Percentiles rank a stretch among this genome's conserved stretches.
Conservation (phyloP, 495 filamentous ascomycete species). For the Corynascus novoguineensis region DNA sequence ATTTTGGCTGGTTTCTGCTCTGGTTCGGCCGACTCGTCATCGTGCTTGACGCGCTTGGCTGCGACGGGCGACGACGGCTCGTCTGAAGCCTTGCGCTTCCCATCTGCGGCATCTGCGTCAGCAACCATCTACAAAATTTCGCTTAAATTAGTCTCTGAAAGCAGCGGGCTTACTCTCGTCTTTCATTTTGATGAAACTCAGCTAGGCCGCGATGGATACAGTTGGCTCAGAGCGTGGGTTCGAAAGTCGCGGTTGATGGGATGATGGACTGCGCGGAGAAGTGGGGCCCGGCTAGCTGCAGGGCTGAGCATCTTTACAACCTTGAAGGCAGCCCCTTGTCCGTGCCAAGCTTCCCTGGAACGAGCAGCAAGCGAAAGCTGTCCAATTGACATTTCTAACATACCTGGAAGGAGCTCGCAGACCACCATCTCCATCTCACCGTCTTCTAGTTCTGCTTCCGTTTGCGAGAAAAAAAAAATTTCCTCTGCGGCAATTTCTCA, state of each 20-base stretch:
- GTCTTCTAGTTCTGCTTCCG: slow-evolving; percentile 7
- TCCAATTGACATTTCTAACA: slow-evolving; percentile 12
- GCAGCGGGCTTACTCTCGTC: slow-evolving; percentile 39
- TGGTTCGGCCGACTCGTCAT: slow-evolving; percentile 50
- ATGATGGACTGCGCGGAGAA: slow-evolving; percentile 10
- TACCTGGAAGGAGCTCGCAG: no score
- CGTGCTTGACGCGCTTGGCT: slow-evolving; percentile 59
- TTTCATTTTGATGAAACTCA: slow-evolving; percentile 35
- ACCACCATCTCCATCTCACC: slow-evolving; percentile 6
- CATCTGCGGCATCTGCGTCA: slow-evolving; percentile 37
- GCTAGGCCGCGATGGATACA: slow-evolving; percentile 10
- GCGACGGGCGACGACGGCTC: slow-evolving; percentile 58
- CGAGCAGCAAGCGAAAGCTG: slow-evolving; percentile 17
- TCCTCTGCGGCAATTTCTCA: neutral
- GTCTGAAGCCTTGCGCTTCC: slow-evolving; percentile 74
- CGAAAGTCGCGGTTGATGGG: slow-evolving; percentile 5
- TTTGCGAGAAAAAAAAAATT: no score
- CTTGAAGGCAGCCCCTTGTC: slow-evolving; percentile 12
- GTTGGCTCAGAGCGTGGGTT: neutral
- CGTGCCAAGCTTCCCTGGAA: slow-evolving; percentile 2
- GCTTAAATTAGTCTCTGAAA: neutral
- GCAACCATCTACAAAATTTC: neutral
- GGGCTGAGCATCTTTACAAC: slow-evolving; percentile 13
- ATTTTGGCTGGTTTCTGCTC: slow-evolving; percentile 48
- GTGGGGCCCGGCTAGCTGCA: slow-evolving; percentile 14